Evolutionary conservation across 345 rosid species (phyloP), one percentile per base, ranked within the genome.

Genomic region (Iberis pinnata): DNA sequence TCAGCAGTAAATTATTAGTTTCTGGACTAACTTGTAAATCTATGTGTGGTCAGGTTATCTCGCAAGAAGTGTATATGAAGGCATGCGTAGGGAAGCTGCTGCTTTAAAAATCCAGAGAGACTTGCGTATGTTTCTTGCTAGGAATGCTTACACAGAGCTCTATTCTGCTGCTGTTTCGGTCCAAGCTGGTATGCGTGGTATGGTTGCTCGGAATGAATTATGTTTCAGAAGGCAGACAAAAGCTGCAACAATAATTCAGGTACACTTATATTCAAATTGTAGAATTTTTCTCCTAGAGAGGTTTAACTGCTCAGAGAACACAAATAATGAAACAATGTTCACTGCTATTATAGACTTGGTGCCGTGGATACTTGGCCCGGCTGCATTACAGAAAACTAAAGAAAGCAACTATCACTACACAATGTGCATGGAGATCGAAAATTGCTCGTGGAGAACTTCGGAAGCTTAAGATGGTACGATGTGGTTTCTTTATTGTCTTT

Each of bases 401-500:
- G 78, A 86, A 79, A 73, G 99, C 94, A n/a, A 77, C 86, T 45
- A 74, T 88, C 65, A 58, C 76, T 37, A 86, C 89, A 47, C 99
- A 88, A 68, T 83, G 92, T 71, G 95, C 96, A 57, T 93, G 97
- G 96, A 84, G 96, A 79, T 86, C 92, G 46, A 85, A 53, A 67
- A 67, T 82, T 78, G 99, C 97, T 68, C 92, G 89, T 55, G 78
- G 70, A 64, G 99, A 93, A 77, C 76, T 93, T 73, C 76, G 77
- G 72, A 80, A 77, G 60, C 99, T 93, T 75, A 93, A 86, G 86
- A 86, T 85, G 99, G 97, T 81, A 55, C 74, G 66, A 57, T 63
- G 49, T 66, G 41, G 31, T 49, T 65, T 60, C 49, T 52, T 43
- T 12, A 43, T 25, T 56, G 18, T 53, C 33, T 55, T 7, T 68